phyloP scores from a whole-genome alignment of 495 filamentous ascomycete species.

The Trichocladium uniseriatum region DNA sequence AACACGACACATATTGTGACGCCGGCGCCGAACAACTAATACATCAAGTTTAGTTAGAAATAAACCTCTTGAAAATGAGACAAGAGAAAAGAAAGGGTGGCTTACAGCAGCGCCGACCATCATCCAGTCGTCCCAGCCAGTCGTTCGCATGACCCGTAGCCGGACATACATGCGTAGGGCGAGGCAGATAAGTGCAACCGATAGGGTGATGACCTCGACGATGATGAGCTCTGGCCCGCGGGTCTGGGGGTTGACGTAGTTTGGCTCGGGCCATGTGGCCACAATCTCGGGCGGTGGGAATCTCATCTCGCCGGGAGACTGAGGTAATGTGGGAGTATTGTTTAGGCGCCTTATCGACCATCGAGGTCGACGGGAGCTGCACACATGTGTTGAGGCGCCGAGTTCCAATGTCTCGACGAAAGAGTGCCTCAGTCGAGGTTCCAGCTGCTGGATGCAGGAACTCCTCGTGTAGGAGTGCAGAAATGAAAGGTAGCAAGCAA shows the following conservation, averaged over 20 bases:
- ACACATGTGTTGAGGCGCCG: no score
- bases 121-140: conserved; percentile 23
- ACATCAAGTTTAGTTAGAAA: background rate
- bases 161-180: conserved; percentile 20
- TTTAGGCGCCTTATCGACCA: no score
- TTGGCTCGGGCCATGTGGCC: conserved; percentile 45
- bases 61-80: no score
- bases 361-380: no score
- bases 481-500: no score
- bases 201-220: conserved; percentile 18
- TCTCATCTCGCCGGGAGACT: conserved; percentile 24
- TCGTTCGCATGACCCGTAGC: conserved; percentile 8
- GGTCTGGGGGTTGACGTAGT: conserved; percentile 44
- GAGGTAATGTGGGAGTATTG: background rate
- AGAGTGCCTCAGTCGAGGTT: no score
- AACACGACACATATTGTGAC: conserved; percentile 21
- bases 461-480: no score
- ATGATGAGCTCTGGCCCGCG: conserved; percentile 33
- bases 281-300: conserved; percentile 38
- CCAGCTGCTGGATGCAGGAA: no score
- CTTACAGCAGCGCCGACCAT: conserved; percentile 22
- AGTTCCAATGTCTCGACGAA: no score
- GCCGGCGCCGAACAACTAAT: conserved; percentile 15
- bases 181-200: conserved; percentile 13
- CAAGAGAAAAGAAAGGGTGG: no score